Evolutionary conservation across 768 basidiomycete species (phyloP).

Genomic region (Cubamyces lactineus): DNA sequence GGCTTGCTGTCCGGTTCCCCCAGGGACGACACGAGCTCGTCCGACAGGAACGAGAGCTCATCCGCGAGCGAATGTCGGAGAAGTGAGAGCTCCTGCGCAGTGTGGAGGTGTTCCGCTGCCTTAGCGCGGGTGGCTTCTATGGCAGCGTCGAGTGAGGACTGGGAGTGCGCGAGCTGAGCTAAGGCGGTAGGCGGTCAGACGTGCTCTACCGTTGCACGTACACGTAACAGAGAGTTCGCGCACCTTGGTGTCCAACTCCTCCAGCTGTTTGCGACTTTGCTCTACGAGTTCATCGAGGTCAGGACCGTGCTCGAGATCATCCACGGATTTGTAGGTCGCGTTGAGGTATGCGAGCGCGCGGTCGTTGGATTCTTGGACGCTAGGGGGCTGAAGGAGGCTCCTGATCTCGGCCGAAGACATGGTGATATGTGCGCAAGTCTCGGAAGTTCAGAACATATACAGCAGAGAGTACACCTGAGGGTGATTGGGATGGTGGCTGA

Average conservation of each 20-base stretch:
- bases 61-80: conserved; percentile 78
- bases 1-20: conserved; percentile 50
- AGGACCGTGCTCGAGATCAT: conserved; percentile 35
- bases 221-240: conserved; percentile 15
- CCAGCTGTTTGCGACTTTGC: conserved; percentile 40
- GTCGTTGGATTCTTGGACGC: conserved; percentile 38
- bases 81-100: conserved; percentile 76
- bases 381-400: conserved; percentile 53
- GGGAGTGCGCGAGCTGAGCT: conserved; percentile 64
- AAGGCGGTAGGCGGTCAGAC: conserved; percentile 34
- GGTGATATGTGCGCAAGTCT: too few species aligned
- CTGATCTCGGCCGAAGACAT: conserved; percentile 52
- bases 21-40: conserved; percentile 63
- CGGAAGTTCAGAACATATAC: too few species aligned
- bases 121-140: conserved; percentile 51
- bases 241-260: conserved; percentile 35
- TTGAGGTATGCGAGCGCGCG: conserved; percentile 47
- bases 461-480: too few species aligned
- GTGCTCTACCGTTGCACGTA: background rate
- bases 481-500: background rate
- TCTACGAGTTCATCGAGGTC: conserved; percentile 56
- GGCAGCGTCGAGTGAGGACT: conserved; percentile 48
- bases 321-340: conserved; percentile 46
- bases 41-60: conserved; percentile 69
- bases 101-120: conserved; percentile 54